These are phyloP conservation scores for Aspergillus asperescens DNA, from an alignment of 495 filamentous ascomycete species.

Conservation along the genomic window DNA sequence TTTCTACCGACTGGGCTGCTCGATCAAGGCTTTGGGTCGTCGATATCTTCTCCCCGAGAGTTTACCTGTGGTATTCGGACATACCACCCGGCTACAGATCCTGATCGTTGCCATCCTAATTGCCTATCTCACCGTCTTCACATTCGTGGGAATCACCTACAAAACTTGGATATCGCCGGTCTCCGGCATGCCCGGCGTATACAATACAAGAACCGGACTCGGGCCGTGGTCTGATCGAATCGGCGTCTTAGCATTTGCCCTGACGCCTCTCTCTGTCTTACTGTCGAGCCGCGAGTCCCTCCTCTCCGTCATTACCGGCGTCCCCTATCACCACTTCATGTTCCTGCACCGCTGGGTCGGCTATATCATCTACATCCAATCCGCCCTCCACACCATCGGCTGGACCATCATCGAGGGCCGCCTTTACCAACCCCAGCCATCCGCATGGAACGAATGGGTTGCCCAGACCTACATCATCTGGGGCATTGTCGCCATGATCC, in stretches of 20 bases:
- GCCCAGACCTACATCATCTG: slow-evolving; percentile 56
- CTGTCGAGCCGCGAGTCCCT: slow-evolving; percentile 56
- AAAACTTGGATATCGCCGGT: slow-evolving; percentile 56
- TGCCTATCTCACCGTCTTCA: slow-evolving; percentile 55
- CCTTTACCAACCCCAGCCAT: slow-evolving; percentile 62
- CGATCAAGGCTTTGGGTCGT: slow-evolving; percentile 17
- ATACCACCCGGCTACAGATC: slow-evolving; percentile 42
- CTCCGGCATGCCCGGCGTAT: slow-evolving; percentile 36
- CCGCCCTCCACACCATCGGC: slow-evolving; percentile 57
- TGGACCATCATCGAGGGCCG: slow-evolving; percentile 58
- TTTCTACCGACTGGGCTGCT: slow-evolving; percentile 12
- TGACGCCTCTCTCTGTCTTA: slow-evolving; percentile 58
- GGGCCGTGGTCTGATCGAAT: slow-evolving; percentile 59
- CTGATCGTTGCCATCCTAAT: slow-evolving; percentile 45
- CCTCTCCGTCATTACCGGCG: slow-evolving; percentile 55
- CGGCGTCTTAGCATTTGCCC: slow-evolving; percentile 60
- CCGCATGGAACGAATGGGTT: slow-evolving; percentile 45
- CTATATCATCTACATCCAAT: slow-evolving; percentile 57
- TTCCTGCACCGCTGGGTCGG: slow-evolving; percentile 65
- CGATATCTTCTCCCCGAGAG: slow-evolving; percentile 38
- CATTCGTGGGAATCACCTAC: slow-evolving; percentile 57
- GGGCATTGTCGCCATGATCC: slow-evolving; percentile 58
- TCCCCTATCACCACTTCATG: slow-evolving; percentile 64
- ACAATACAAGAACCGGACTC: slow-evolving; percentile 53
- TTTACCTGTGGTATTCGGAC: slow-evolving; percentile 29